phyloP scores from a whole-genome alignment of 768 basidiomycete genomes.

The Russula brevipes region DNA sequence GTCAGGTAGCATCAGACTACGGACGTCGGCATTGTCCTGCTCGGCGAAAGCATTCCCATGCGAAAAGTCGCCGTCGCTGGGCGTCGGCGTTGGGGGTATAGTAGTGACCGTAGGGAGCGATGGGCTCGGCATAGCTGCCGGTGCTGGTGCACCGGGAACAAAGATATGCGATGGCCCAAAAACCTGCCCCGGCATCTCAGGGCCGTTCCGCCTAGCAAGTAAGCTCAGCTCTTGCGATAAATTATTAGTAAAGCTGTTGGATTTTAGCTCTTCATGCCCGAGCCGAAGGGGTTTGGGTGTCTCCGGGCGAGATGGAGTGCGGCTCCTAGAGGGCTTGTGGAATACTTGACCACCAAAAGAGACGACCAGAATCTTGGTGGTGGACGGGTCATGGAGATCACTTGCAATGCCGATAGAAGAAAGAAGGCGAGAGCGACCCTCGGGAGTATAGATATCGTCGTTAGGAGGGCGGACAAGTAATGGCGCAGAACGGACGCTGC shows the following conservation, averaged over 20 bases:
- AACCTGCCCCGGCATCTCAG: constrained; percentile 32
- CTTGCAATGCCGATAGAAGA: constrained; percentile 53
- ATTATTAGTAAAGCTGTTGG: not conserved
- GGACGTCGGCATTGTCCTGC: constrained; percentile 28
- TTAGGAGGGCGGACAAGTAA: constrained; percentile 64
- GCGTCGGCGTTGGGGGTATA: constrained; percentile 27
- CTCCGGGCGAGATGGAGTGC: constrained; percentile 26
- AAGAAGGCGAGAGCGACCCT: constrained; percentile 53
- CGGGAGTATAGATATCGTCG: constrained; percentile 44
- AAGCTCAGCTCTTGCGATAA: constrained; percentile 17
- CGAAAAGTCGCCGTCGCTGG: constrained; percentile 23
- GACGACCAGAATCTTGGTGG: constrained; percentile 63
- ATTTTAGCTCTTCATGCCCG: not conserved
- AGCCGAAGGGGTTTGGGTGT: not conserved
- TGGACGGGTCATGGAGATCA: constrained; percentile 41
- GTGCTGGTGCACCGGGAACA: constrained; percentile 38
- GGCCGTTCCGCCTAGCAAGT: not conserved
- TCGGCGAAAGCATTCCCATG: constrained; percentile 18
- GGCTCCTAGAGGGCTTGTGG: constrained; percentile 45
- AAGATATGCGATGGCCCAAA: constrained; percentile 43
- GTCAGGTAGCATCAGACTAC: constrained; percentile 55
- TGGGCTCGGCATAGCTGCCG: constrained; percentile 20
- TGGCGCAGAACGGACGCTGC: constrained; percentile 48
- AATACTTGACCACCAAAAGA: constrained; percentile 80
- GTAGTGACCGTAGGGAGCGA: constrained; percentile 29